Evolutionary conservation across 169 alveolate species (phyloP).

Genomic region (Ichthyophthirius multifiliis): DNA sequence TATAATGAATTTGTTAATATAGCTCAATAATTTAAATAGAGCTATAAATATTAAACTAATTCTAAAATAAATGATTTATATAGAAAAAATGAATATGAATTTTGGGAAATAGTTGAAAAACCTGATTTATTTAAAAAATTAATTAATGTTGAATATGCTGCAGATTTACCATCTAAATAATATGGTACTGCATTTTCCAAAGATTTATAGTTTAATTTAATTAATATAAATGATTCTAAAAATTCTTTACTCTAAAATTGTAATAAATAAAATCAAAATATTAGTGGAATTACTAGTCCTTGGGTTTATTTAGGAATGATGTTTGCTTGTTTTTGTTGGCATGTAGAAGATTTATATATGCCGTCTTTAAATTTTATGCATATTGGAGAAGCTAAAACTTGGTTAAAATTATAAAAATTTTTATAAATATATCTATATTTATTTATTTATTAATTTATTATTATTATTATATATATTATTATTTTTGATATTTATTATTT

Average conservation of each 20-base stretch:
- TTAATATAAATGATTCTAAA: constrained; percentile 24
- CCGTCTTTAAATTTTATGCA: constrained; percentile 66
- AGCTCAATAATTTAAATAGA: background rate
- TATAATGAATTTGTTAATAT: background rate
- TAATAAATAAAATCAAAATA: background rate
- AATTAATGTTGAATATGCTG: constrained; percentile 62
- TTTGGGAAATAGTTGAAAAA: constrained; percentile 31
- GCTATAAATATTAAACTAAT: background rate
- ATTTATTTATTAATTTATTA: no score
- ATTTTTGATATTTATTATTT: background rate
- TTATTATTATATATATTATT: background rate
- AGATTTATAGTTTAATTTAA: constrained; percentile 51
- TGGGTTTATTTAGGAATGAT: constrained; percentile 74
- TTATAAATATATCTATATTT: background rate
- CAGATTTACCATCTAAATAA: constrained; percentile 56
- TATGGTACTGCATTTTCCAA: constrained; percentile 59
- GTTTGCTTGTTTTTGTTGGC: constrained; percentile 69
- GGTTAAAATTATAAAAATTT: constrained; percentile 45
- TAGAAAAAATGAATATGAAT: constrained; percentile 36
- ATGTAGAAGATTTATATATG: constrained; percentile 64
- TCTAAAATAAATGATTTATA: background rate
- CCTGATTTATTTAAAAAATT: constrained; percentile 26
- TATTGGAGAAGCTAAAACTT: constrained; percentile 61
- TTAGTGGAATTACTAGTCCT: constrained; percentile 64
- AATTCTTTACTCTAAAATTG: constrained; percentile 54